Evolutionary conservation across 2,329 filamentous ascomycete species (phyloP), one percentile per base, ranked within the genome.

Genomic region (Cladosporium colombiae): DNA sequence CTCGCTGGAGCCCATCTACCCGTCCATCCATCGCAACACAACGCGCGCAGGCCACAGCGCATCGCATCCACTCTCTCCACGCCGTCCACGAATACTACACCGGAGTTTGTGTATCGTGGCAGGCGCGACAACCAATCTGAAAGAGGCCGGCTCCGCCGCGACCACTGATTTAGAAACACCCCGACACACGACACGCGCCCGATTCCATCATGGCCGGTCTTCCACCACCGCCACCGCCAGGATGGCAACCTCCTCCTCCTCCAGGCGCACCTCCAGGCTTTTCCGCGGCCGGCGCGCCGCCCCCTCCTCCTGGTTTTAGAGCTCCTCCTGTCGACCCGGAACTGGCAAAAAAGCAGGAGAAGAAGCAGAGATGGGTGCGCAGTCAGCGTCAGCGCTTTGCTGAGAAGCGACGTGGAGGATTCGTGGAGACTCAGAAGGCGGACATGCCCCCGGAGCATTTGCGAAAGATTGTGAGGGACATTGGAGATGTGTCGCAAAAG

Each of bases 371-470:
- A 89, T 99, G 96, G 96, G 84, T 98, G 74, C 90, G 93, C 68
- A 88, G 86, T 70, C 95, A 96, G 81, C 89, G 93, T 73, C 95
- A 93, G 78, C 89, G 95, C 63, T 99, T 98, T 70, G 93, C 93
- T 61, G 96, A 99, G 85, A 98, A 97, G 86, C 87, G 95, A 68
- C 96, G 96, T 80, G 92, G 90, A 25, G 95, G 96, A 0, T 98
- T 97, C 70, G 92, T 99, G 1, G 94, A 99, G 81, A 97, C 93
- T 7, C 94, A 98, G 76, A 99, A 99, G 84, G 93, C 93, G 11
- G 95, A 99, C 75, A 96, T 99, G 92, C 96, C 95, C 0, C 94
- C 95, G 0, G 95, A 98, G 83, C 95, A 99, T 86, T 77, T 99
- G 77, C 92, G 96, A 72, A 99, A 99, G 83, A 97, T 98, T 70